A percentile compares a stretch with the other conserved stretches of the same genome.
These are phyloP conservation scores for Coniferiporia sulphurascens DNA, from an alignment of 1,284 basidiomycete species.

Conservation along the genomic window DNA sequence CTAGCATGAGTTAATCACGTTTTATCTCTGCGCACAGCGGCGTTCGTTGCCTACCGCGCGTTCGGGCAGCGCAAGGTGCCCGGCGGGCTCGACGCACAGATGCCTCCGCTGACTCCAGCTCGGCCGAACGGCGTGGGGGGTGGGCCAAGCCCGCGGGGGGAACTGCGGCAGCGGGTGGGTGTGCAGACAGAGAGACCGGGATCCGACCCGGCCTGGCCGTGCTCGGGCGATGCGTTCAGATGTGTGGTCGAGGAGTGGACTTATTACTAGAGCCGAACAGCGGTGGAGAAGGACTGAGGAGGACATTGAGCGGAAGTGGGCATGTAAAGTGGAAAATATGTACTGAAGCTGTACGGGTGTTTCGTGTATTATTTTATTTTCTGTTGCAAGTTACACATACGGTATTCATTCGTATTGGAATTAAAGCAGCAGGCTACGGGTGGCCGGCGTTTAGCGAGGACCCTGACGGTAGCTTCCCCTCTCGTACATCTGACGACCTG, in stretches of 20 bases:
- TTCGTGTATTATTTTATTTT: too few species aligned
- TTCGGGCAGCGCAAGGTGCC: constrained; percentile 6
- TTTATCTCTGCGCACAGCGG: constrained; percentile 8
- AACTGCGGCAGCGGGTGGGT: constrained; percentile 4
- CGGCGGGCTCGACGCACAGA: not conserved
- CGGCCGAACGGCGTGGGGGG: not conserved
- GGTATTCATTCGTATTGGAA: too few species aligned
- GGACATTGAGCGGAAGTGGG: not conserved
- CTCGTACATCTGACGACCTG: too few species aligned
- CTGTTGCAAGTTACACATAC: too few species aligned
- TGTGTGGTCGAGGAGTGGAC: constrained; percentile 72
- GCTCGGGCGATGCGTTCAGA: constrained; percentile 52
- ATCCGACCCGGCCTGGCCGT: constrained; percentile 40
- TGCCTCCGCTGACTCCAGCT: not conserved
- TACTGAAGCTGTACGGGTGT: too few species aligned
- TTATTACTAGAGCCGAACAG: constrained; percentile 41
- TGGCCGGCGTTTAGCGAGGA: too few species aligned
- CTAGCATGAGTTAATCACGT: constrained; percentile 7
- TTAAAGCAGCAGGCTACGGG: too few species aligned
- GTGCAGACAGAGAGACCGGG: constrained; percentile 5
- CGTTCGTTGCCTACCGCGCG: constrained; percentile 19
- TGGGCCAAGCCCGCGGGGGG: not conserved
- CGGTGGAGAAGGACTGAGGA: too few species aligned
- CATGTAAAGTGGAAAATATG: too few species aligned
- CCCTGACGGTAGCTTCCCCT: too few species aligned